Base-by-base conservation (phyloP, 2,329 filamentous ascomycete genomes). In the Trichoderma sp. region DNA sequence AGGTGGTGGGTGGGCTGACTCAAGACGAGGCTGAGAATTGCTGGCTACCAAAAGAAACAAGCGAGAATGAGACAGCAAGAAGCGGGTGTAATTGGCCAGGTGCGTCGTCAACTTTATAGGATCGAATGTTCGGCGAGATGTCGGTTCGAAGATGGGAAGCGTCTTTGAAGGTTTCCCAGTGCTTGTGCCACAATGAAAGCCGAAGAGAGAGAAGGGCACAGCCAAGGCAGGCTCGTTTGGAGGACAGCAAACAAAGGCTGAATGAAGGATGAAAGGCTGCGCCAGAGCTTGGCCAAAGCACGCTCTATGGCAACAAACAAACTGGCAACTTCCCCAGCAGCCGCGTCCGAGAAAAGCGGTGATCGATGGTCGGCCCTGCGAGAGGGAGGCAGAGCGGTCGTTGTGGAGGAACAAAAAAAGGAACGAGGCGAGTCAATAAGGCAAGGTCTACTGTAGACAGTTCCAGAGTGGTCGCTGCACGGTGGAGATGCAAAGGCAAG, bases 251-350 rank as follows among this genome's bases (percentile, higher is more conserved):
- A 52, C 59, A 56, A 52, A 63, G 49, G 40, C 63, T 16, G 40
- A 8, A 14, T 37, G 40, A 59, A 33, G 33, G 33, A 33, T 33
- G 10, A 33, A 59, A 49, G 64, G 60, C 67, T 58, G 53, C 59
- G 40, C 59, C 60, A 59, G 40, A 19, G 59, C 59, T 58, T 69
- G 19, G 64, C 53, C 40, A 64, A 69, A 57, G 35, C 37, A 33
- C 52, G 59, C 52, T 64, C 59, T 69, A 60, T 60, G 27, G 49
- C 19, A 52, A 14, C 27, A 43, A 47, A 49, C 37, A 58, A 52
- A 59, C 55, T 31, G 60, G 64, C 67, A 62, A 53, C 52, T 35
- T 69, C 49, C 67, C 59, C 59, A 63, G 60, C 67, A 64, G 60
- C 67, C 60, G 60, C 67, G 35, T 60, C 67, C 53, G 43, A 52